Evolutionary conservation across 306 rosid genomes (phyloP).

Genomic region (Lotus japonicus): DNA sequence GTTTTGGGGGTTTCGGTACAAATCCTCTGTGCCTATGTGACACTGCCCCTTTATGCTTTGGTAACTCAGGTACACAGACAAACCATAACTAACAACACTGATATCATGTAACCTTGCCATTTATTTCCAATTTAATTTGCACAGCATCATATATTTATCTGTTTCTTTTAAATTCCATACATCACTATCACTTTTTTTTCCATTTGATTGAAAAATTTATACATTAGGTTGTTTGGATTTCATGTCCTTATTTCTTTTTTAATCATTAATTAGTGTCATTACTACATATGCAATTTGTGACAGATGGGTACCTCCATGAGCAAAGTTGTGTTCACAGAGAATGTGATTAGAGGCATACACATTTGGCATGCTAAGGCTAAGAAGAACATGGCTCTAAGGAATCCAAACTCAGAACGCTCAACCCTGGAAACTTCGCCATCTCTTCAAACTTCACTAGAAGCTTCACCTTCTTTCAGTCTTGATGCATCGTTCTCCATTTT

Average conservation of each 20-base stretch:
- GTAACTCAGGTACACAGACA: constrained; percentile 46
- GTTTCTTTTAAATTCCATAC: neutral
- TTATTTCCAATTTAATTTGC: too few species aligned
- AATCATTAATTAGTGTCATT: neutral
- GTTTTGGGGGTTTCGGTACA: constrained; percentile 37
- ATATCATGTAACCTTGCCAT: too few species aligned
- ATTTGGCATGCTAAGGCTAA: neutral
- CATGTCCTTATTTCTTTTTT: neutral
- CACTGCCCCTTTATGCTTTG: constrained; percentile 59
- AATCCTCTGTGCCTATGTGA: constrained; percentile 53
- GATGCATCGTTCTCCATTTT: constrained; percentile 14
- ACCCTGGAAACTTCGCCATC: constrained; percentile 34
- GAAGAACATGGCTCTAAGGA: neutral
- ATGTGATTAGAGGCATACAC: constrained; percentile 32
- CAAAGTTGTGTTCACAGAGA: constrained; percentile 41
- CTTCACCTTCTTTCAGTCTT: constrained; percentile 34
- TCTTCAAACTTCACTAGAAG: neutral
- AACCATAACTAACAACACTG: neutral
- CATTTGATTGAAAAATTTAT: neutral
- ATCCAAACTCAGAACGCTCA: neutral
- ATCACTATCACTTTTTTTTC: neutral
- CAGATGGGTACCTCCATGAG: constrained; percentile 59
- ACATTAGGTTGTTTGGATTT: neutral
- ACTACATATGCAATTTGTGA: neutral
- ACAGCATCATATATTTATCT: neutral